Conservation (phyloP, 1,139 yeast genomes). For the Pichia sp. region DNA sequence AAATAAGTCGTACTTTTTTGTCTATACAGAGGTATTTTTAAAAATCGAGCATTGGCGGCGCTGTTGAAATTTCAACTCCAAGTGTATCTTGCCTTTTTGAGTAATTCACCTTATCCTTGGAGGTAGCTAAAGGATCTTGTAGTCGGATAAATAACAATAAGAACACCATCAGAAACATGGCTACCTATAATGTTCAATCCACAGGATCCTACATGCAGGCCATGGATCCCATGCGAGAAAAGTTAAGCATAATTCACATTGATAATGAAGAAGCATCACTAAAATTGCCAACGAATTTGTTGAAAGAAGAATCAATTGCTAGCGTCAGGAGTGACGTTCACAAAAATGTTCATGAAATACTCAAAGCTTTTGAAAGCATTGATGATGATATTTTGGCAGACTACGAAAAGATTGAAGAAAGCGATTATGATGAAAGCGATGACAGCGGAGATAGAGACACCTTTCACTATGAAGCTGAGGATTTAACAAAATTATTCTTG, state of each 20-base stretch:
- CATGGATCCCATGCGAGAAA: conserved; percentile 60
- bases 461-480: conserved; percentile 15
- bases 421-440: conserved; percentile 15
- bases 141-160: not conserved
- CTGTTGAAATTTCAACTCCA: not conserved
- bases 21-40: not conserved
- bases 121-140: not conserved
- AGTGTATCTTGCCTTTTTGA: not conserved
- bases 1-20: too few species aligned
- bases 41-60: not conserved
- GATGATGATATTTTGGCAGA: conserved; percentile 29
- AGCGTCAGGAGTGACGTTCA: conserved; percentile 30
- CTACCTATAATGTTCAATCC: conserved; percentile 51
- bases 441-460: conserved; percentile 27
- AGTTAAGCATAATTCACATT: conserved; percentile 36
- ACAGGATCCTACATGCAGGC: conserved; percentile 76
- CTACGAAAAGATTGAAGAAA: conserved; percentile 13
- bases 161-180: conserved; percentile 21
- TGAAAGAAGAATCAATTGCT: conserved; percentile 21
- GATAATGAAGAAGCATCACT: conserved; percentile 29
- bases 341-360: conserved; percentile 35
- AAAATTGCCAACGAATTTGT: conserved; percentile 27
- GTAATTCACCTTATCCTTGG: not conserved
- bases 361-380: conserved; percentile 37
- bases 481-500: conserved; percentile 15